A percentile compares a stretch with the other conserved stretches of the same genome.
phyloP scores from a whole-genome alignment of 2,329 filamentous ascomycete species.

The Fusarium continuum region DNA sequence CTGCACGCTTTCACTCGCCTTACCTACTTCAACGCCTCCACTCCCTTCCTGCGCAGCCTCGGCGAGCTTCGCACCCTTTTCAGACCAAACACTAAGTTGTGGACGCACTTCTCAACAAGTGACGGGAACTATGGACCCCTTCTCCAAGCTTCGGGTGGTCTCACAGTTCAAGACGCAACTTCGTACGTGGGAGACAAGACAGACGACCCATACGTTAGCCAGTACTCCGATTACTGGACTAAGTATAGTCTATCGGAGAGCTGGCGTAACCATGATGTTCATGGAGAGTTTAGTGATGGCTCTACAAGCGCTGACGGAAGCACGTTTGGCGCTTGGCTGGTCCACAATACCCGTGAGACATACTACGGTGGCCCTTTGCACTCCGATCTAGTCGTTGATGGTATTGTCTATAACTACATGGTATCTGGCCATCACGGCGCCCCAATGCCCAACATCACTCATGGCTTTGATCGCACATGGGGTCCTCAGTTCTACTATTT shows the following conservation, averaged over 20 bases:
- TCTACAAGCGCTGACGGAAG: slow-evolving; percentile 56
- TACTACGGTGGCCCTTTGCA: slow-evolving; percentile 69
- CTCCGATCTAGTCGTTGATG: slow-evolving; percentile 69
- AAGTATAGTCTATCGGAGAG: slow-evolving; percentile 69
- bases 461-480: slow-evolving; percentile 71
- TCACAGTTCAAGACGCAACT: slow-evolving; percentile 69
- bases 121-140: slow-evolving; percentile 61
- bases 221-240: slow-evolving; percentile 68
- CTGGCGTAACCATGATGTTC: slow-evolving; percentile 67
- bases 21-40: slow-evolving; percentile 64
- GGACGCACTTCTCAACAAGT: slow-evolving; percentile 68
- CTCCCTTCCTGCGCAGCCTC: slow-evolving; percentile 62
- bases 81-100: slow-evolving; percentile 64
- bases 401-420: slow-evolving; percentile 71
- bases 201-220: slow-evolving; percentile 61
- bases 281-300: slow-evolving; percentile 56
- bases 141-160: slow-evolving; percentile 50
- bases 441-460: slow-evolving; percentile 68
- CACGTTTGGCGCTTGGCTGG: slow-evolving; percentile 67
- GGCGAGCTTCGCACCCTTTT: slow-evolving; percentile 69
- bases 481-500: slow-evolving; percentile 71
- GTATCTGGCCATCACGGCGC: slow-evolving; percentile 69
- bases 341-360: slow-evolving; percentile 69
- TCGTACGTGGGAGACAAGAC: slow-evolving; percentile 66
- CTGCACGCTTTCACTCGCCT: slow-evolving; percentile 67